Conservation (phyloP, 495 filamentous ascomycete genomes). For the Acidiella bohemica region DNA sequence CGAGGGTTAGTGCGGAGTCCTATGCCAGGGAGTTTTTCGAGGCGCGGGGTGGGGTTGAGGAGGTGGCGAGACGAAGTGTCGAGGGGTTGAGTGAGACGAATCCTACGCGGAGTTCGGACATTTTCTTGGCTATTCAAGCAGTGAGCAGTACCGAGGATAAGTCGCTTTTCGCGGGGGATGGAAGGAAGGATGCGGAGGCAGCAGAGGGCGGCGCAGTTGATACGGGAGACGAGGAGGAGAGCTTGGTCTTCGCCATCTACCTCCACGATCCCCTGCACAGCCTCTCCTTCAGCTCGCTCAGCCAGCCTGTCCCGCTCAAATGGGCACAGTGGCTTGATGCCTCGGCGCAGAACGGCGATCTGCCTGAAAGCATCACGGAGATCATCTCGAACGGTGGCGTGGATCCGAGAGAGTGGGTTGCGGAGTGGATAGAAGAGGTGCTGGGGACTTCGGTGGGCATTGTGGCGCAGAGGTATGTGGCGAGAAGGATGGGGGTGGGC, state of each 20-base stretch:
- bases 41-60: conserved; percentile 61
- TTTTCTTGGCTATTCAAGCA: conserved; percentile 89
- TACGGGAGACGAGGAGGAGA: conserved; percentile 37
- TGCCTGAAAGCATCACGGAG: conserved; percentile 75
- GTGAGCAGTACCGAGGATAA: conserved; percentile 47
- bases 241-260: conserved; percentile 76
- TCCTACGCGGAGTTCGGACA: conserved; percentile 79
- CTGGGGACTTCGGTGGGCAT: conserved; percentile 68
- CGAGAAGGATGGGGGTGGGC: conserved; percentile 87
- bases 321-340: conserved; percentile 94
- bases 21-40: conserved; percentile 76
- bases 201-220: too few relatives aligned
- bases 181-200: conserved; percentile 32
- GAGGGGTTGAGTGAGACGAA: conserved; percentile 67
- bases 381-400: conserved; percentile 82
- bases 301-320: conserved; percentile 67
- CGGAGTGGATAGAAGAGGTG: conserved; percentile 91
- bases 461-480: conserved; percentile 93
- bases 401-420: conserved; percentile 91
- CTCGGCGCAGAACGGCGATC: conserved; percentile 34
- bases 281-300: conserved; percentile 72
- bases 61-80: conserved; percentile 61
- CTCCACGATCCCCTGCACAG: conserved; percentile 86
- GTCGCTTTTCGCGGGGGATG: conserved; percentile 53
- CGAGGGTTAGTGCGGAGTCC: conserved; percentile 70